Conservation (phyloP, 768 basidiomycete genomes). For the Leccinum pellstonianum region DNA sequence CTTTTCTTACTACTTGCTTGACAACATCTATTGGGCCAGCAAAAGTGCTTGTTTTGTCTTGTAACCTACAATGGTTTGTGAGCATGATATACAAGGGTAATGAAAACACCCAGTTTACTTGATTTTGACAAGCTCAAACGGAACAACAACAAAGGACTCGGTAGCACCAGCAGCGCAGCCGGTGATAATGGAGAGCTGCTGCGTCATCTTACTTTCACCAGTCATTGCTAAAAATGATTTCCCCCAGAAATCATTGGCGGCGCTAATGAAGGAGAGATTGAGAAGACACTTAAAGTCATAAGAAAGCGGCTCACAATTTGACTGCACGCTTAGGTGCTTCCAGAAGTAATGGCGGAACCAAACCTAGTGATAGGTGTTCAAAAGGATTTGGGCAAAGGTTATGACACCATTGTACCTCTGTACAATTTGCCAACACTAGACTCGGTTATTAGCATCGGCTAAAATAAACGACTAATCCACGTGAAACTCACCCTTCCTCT, state of each 20-base stretch:
- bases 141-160: constrained; percentile 93
- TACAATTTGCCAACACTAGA: constrained; percentile 78
- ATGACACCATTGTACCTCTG: constrained; percentile 52
- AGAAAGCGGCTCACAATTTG: constrained; percentile 65
- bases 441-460: constrained; percentile 1
- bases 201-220: constrained; percentile 85
- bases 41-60: constrained; percentile 90
- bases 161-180: constrained; percentile 95
- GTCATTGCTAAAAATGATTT: constrained; percentile 61
- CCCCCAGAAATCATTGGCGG: constrained; percentile 96
- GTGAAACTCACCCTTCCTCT: constrained; percentile 76
- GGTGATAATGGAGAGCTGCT: constrained; percentile 81
- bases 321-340: constrained; percentile 99
- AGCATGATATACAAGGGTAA: background rate
- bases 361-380: constrained; percentile 44
- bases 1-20: constrained; percentile 69
- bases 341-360: constrained; percentile 91
- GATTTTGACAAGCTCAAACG: constrained; percentile 95
- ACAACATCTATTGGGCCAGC: constrained; percentile 92
- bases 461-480: background rate
- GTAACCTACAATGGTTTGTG: constrained; percentile 50
- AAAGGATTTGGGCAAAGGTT: background rate
- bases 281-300: background rate
- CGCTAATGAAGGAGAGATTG: constrained; percentile 38
- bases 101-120: constrained; percentile 43